These are phyloP conservation scores for Aotearoamyces nothofagi DNA, from an alignment of 2,329 filamentous ascomycete genomes.

Conservation along the genomic window DNA sequence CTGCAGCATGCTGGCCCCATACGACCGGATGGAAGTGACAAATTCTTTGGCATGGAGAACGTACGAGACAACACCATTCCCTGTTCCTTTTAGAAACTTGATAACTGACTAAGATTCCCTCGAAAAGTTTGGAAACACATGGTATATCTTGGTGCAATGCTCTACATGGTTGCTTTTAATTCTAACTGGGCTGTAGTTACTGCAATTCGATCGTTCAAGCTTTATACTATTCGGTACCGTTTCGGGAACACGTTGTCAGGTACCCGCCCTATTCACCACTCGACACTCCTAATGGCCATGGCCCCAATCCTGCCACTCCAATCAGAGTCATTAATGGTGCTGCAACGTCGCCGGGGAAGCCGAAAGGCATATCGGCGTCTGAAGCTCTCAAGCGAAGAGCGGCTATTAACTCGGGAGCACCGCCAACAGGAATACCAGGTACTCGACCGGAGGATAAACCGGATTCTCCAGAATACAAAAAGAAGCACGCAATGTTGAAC, in stretches of 20 bases:
- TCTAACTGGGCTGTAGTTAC: slow-evolving; percentile 46
- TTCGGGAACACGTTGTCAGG: slow-evolving; percentile 85
- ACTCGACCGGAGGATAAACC: slow-evolving; percentile 74
- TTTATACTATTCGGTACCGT: slow-evolving; percentile 87
- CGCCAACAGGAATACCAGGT: slow-evolving; percentile 32
- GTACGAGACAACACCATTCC: slow-evolving; percentile 50
- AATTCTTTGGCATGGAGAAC: slow-evolving; percentile 97
- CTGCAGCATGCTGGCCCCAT: slow-evolving; percentile 68
- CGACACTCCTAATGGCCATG: slow-evolving; percentile 48
- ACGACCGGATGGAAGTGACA: slow-evolving; percentile 81
- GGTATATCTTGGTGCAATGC: slow-evolving; percentile 52
- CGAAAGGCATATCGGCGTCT: slow-evolving; percentile 36
- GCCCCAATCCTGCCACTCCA: slow-evolving; percentile 41
- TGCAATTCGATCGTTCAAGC: slow-evolving; percentile 98
- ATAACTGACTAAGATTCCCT: too few relatives aligned
- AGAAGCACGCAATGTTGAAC: slow-evolving; percentile 81
- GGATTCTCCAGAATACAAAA: slow-evolving; percentile 93
- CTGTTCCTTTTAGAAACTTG: slow-evolving; percentile 3
- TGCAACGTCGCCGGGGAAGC: slow-evolving; percentile 30
- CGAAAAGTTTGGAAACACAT: slow-evolving; percentile 98
- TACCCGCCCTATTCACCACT: slow-evolving; percentile 64
- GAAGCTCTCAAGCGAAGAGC: slow-evolving; percentile 42
- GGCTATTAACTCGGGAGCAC: slow-evolving; percentile 35
- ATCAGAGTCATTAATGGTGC: slow-evolving; percentile 34
- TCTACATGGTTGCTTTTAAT: slow-evolving; percentile 5